phyloP scores from a whole-genome alignment of 2,329 filamentous ascomycete species.

The Aureobasidium sp. region DNA sequence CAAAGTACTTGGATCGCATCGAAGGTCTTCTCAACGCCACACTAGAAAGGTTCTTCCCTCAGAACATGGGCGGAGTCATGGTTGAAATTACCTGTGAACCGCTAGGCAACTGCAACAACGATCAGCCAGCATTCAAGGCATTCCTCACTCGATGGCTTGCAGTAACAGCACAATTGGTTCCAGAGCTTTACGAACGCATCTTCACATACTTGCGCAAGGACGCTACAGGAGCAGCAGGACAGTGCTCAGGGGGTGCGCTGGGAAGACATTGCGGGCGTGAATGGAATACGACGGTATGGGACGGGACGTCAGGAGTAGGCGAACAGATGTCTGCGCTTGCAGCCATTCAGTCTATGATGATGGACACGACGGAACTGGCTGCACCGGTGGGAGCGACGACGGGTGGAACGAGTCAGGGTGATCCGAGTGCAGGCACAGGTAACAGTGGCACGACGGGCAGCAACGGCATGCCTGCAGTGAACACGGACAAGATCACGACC shows the following conservation, averaged over 20 bases:
- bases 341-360: conserved; percentile 35
- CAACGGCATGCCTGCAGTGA: neutral
- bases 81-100: conserved; percentile 33
- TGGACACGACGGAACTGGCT: conserved; percentile 26
- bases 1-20: conserved; percentile 18
- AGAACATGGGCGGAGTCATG: conserved; percentile 29
- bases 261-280: conserved; percentile 33
- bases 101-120: conserved; percentile 29
- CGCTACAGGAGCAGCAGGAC: conserved; percentile 43
- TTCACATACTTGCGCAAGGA: conserved; percentile 42
- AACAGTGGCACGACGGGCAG: conserved; percentile 17
- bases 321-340: conserved; percentile 47
- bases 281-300: conserved; percentile 33
- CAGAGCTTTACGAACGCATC: conserved; percentile 40
- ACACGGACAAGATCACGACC: conserved; percentile 36
- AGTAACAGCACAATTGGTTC: conserved; percentile 46
- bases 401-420: conserved; percentile 41
- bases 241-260: conserved; percentile 40
- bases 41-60: conserved; percentile 26
- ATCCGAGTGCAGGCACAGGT: conserved; percentile 33
- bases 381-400: conserved; percentile 36
- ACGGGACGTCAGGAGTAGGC: conserved; percentile 41
- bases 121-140: conserved; percentile 30
- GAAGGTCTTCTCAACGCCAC: conserved; percentile 25
- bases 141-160: conserved; percentile 37